Base-by-base conservation (phyloP, 2,329 filamentous ascomycete genomes). In the Endothia cerciana region DNA sequence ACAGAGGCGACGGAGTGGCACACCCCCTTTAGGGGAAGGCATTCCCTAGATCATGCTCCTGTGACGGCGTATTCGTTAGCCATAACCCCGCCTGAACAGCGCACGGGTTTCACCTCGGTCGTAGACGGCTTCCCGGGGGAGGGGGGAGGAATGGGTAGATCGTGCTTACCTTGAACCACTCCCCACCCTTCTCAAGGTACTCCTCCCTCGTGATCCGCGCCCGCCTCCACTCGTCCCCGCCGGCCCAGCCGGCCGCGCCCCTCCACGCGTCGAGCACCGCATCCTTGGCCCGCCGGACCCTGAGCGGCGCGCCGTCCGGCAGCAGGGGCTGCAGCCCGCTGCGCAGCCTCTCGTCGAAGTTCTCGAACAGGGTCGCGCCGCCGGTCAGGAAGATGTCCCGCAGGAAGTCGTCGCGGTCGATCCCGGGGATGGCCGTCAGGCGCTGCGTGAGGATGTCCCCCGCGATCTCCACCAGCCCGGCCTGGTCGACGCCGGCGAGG, bases 301-400 rank as follows among this genome's bases (percentile, higher is more conserved):
- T 77, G n/a, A 97, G 79, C 38, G 85, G 82, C 22, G 88, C 81
- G 15, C 88, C 89, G 17, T 88, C 84, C 1, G 93, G 91, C 71
- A 97, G 77, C 67, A 92, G 85, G 0, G 89, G 87, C 45, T 86
- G 84, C 62, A 98, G 80, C 58, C 95, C 94, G 38, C 85, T 84
- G 60, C 85, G 82, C 68, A 98, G 80, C 38, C 94, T 83, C 72
- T 96, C 90, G 73, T 97, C 93, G 74, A 99, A 97, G 69, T 91
- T 91, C 66, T 86, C 80, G 78, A 97, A 97, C 56, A 97, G 79
- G 0, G 91, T 93, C 76, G 94, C 94, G 19, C 96, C 95, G n/a
- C 95, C 94, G 0, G 94, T 98, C 49, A 98, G 79, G 81, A 99
- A 98, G 45, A 99, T 85, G 75, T 99, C 94, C 56, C 87, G 88